A percentile compares a stretch with the other conserved stretches of the same genome.
phyloP scores from a whole-genome alignment of 805 yeast species.

The Candida alai region DNA sequence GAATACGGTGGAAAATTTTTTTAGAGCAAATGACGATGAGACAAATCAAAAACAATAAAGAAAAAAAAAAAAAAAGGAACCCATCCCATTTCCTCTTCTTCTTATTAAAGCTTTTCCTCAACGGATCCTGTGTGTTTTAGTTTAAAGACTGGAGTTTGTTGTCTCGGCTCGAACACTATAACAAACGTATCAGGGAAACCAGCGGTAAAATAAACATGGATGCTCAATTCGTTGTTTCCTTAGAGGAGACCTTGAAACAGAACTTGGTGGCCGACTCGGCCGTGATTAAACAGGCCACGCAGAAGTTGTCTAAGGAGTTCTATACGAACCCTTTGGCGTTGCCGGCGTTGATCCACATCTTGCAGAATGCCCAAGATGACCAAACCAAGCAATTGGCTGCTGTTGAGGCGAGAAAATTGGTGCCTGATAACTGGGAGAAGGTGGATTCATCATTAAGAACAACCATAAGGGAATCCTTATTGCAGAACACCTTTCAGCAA shows the following conservation, averaged over 20 bases:
- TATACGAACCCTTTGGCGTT: constrained; percentile 68
- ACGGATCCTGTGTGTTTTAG: too few species aligned
- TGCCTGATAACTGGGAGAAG: constrained; percentile 64
- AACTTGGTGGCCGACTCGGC: constrained; percentile 79
- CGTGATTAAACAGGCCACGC: constrained; percentile 80
- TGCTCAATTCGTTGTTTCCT: constrained; percentile 59
- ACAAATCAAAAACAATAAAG: too few species aligned
- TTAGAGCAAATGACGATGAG: too few species aligned
- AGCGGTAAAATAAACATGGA: too few species aligned
- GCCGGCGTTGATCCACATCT: constrained; percentile 78
- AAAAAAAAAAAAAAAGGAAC: too few species aligned
- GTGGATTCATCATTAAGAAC: constrained; percentile 49
- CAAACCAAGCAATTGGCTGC: constrained; percentile 90
- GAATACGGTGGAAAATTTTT: too few species aligned
- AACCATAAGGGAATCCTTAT: constrained; percentile 63
- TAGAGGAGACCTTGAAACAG: constrained; percentile 76
- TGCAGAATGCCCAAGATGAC: constrained; percentile 64
- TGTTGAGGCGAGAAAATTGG: constrained; percentile 88
- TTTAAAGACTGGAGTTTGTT: too few species aligned
- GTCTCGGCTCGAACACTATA: too few species aligned
- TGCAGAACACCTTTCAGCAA: constrained; percentile 68
- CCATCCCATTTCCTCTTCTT: too few species aligned
- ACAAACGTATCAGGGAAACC: too few species aligned
- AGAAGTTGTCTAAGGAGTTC: constrained; percentile 66
- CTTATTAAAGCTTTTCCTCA: too few species aligned